A percentile compares a stretch with the other conserved stretches of the same genome.
Conservation (phyloP, 768 basidiomycete genomes). For the Tremella mesenterica region DNA sequence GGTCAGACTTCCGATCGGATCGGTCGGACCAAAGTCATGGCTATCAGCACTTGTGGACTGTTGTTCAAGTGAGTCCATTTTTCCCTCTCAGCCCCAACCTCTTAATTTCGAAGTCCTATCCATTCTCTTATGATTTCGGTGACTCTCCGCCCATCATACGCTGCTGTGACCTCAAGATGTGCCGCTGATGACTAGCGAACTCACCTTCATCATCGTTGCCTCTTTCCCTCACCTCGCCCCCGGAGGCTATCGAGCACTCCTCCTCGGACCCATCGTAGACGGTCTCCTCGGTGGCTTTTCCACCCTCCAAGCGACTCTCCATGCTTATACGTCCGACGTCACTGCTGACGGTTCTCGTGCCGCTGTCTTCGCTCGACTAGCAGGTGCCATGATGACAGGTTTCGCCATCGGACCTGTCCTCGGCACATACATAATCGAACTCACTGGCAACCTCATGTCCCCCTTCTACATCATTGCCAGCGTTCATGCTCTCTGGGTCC, state of each 20-base stretch:
- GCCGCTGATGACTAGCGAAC: constrained; percentile 52
- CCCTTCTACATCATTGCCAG: constrained; percentile 62
- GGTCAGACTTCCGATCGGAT: constrained; percentile 65
- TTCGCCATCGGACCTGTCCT: constrained; percentile 71
- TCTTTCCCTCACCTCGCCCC: constrained; percentile 55
- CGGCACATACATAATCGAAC: constrained; percentile 55
- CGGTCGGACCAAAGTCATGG: constrained; percentile 68
- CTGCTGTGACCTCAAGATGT: too few relatives aligned
- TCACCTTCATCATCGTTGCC: constrained; percentile 70
- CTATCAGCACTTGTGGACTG: constrained; percentile 59
- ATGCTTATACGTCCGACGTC: constrained; percentile 47
- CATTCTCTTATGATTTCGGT: too few relatives aligned
- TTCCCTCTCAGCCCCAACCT: not conserved
- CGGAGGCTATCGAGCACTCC: constrained; percentile 57
- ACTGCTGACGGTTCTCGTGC: constrained; percentile 41
- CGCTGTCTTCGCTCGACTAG: constrained; percentile 52
- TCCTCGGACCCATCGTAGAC: constrained; percentile 69
- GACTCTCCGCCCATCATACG: too few relatives aligned
- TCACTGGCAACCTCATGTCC: constrained; percentile 50
- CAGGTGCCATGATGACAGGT: constrained; percentile 68
- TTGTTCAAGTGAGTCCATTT: constrained; percentile 56
- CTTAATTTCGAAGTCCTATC: not conserved
- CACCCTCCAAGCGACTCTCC: constrained; percentile 56
- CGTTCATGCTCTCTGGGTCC: constrained; percentile 52
- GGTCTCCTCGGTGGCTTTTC: constrained; percentile 75